Conservation (phyloP, 1,139 yeast species). For the Kurtzmaniella quercitrusa region DNA sequence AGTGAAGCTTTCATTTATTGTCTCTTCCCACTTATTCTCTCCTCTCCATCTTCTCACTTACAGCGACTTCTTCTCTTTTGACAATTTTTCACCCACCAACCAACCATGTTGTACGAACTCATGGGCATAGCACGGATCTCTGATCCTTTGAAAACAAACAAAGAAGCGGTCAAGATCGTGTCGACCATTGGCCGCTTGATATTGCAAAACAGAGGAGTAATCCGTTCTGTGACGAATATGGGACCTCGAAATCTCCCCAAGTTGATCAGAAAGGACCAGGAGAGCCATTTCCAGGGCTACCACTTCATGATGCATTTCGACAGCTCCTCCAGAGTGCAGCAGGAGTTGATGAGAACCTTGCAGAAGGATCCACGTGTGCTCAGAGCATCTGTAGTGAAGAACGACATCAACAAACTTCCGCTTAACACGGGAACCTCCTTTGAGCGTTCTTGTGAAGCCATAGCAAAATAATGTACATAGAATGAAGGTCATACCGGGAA, state of each 20-base stretch:
- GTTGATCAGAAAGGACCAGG: constrained; percentile 80
- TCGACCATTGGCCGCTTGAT: constrained; percentile 79
- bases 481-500: neutral
- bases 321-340: constrained; percentile 78
- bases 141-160: constrained; percentile 48
- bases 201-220: constrained; percentile 86
- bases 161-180: constrained; percentile 70
- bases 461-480: constrained; percentile 1
- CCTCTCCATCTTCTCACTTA: too few relatives aligned
- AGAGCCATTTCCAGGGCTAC: constrained; percentile 84
- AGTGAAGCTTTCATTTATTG: too few relatives aligned
- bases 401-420: constrained; percentile 47
- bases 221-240: constrained; percentile 74
- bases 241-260: constrained; percentile 79
- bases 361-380: constrained; percentile 88
- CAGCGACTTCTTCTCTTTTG: neutral
- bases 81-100: neutral
- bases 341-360: constrained; percentile 75
- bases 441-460: constrained; percentile 19
- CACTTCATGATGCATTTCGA: constrained; percentile 87
- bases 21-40: too few relatives aligned
- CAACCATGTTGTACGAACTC: constrained; percentile 77
- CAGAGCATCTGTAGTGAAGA: constrained; percentile 69
- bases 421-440: constrained; percentile 54
- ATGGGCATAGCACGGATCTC: constrained; percentile 83